These are phyloP conservation scores for Phyllosticta citribraziliensis DNA, from an alignment of 2,329 filamentous ascomycete genomes.

Conservation along the genomic window DNA sequence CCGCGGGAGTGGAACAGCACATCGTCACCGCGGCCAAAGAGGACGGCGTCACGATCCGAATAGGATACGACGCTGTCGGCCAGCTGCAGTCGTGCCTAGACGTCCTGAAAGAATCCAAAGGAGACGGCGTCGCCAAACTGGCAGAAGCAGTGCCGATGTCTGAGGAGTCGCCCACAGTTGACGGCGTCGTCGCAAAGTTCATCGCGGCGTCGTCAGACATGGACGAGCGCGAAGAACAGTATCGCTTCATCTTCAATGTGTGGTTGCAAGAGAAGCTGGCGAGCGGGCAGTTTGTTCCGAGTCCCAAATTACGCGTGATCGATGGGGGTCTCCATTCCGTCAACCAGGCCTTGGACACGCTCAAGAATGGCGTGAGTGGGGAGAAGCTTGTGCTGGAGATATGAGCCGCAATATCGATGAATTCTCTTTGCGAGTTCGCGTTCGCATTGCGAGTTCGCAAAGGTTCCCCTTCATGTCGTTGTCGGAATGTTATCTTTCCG, in stretches of 20 bases:
- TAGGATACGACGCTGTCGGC: conserved; percentile 4
- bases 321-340: conserved; percentile 13
- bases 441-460: too few species aligned
- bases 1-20: conserved; percentile 1
- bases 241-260: conserved; percentile 12
- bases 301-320: conserved; percentile 15
- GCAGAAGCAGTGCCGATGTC: conserved; percentile 11
- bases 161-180: conserved; percentile 8
- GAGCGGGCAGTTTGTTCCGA: conserved; percentile 16
- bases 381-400: conserved; percentile 23
- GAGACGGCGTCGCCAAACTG: conserved; percentile 10
- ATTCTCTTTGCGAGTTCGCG: too few species aligned
- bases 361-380: conserved; percentile 17
- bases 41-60: conserved; percentile 3
- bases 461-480: too few species aligned
- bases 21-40: conserved; percentile 10
- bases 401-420: neutral
- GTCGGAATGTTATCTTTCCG: too few species aligned
- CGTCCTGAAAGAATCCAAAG: conserved; percentile 14
- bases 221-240: conserved; percentile 11
- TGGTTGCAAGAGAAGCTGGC: conserved; percentile 17
- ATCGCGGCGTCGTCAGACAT: conserved; percentile 12
- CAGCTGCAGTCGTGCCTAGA: conserved; percentile 5
- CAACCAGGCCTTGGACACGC: conserved; percentile 15
- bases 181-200: conserved; percentile 15